These are phyloP conservation scores for Iris pallida DNA, from an alignment of 116 monocot genomes.

Conservation along the genomic window DNA sequence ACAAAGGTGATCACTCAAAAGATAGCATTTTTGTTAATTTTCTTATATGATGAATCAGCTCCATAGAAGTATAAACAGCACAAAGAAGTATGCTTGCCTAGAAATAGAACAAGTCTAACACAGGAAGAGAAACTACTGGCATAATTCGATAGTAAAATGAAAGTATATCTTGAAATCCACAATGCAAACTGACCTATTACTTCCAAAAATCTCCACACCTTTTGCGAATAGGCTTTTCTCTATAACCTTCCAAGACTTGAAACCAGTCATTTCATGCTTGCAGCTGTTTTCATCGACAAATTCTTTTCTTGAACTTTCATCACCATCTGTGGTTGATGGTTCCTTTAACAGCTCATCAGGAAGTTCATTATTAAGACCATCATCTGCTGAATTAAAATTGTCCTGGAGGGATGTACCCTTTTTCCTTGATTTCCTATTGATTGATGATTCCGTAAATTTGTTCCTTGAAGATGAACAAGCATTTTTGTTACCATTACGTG, in stretches of 20 bases:
- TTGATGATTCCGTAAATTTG: conserved; percentile 28
- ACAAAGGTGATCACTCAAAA: no score
- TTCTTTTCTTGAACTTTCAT: conserved; percentile 64
- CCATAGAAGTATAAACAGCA: no score
- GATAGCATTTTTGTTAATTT: no score
- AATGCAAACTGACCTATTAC: conserved; percentile 48
- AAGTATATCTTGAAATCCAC: background rate
- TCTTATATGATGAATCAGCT: no score
- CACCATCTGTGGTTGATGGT: conserved; percentile 25
- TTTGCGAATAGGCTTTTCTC: conserved; percentile 78
- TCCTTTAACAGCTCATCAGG: conserved; percentile 28
- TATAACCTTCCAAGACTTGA: conserved; percentile 60
- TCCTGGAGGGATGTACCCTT: conserved; percentile 29
- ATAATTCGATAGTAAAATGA: background rate
- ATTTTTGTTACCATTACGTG: conserved; percentile 42
- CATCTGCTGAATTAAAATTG: conserved; percentile 22
- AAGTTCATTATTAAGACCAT: conserved; percentile 33
- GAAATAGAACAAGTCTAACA: no score
- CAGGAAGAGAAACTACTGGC: no score
- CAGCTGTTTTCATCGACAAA: conserved; percentile 72
- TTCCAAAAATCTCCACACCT: conserved; percentile 93
- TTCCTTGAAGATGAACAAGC: conserved; percentile 34
- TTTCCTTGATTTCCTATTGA: conserved; percentile 36
- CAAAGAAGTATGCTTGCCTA: no score
- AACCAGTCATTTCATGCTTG: conserved; percentile 30